phyloP scores from a whole-genome alignment of 257 asterid species.

The Henckelia pumila region DNA sequence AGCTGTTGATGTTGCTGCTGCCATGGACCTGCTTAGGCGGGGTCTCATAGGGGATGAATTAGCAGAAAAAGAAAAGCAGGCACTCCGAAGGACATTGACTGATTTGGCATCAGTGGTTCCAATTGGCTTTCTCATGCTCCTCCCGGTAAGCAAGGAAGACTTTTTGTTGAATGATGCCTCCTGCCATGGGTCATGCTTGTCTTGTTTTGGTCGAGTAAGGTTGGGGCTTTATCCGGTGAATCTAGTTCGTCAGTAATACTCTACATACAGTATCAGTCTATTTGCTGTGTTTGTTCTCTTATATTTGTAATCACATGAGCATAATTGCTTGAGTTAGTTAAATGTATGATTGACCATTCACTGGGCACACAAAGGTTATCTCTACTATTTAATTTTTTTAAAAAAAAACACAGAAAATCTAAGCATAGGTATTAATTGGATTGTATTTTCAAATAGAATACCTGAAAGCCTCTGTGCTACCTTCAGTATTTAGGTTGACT shows the following conservation, averaged over 20 bases:
- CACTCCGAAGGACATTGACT: conserved; percentile 82
- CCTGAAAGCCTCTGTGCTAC: not conserved
- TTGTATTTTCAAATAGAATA: not conserved
- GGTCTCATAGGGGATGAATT: conserved; percentile 77
- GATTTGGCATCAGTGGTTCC: conserved; percentile 97
- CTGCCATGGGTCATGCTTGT: not conserved
- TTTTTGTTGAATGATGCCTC: conserved; percentile 11
- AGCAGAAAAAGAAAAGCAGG: conserved; percentile 89
- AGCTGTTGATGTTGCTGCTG: conserved; percentile 90
- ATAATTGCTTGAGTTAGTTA: not conserved
- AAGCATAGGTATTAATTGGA: not conserved
- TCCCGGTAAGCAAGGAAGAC: conserved; percentile 64
- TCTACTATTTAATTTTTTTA: too few species aligned
- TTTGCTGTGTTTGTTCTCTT: not conserved
- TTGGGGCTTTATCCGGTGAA: conserved; percentile 14
- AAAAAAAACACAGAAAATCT: too few species aligned
- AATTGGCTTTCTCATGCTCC: conserved; percentile 95
- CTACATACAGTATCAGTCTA: not conserved
- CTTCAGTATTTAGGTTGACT: too few species aligned
- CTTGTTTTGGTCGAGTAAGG: not conserved
- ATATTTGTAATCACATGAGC: not conserved
- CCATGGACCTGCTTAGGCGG: conserved; percentile 72
- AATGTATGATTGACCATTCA: not conserved
- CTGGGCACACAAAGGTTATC: not conserved
- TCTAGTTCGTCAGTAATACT: not conserved